These are phyloP conservation scores for Irpex sp. DNA, from an alignment of 1,284 basidiomycete species.

Conservation along the genomic window DNA sequence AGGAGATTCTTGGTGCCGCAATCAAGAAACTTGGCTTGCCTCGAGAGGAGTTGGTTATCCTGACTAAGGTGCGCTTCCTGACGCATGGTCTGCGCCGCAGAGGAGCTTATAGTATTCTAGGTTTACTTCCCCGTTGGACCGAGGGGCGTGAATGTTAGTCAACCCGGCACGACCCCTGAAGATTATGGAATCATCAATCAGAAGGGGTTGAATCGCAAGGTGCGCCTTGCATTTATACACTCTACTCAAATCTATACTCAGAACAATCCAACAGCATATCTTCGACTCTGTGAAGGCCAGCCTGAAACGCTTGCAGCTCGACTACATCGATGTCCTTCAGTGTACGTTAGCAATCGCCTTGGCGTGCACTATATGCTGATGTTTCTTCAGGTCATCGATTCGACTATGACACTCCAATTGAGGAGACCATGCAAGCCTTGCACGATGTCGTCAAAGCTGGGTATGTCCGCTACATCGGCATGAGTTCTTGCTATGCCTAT, in stretches of 20 bases:
- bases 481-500: constrained; percentile 37
- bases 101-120: too few species aligned
- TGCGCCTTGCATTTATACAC: too few species aligned
- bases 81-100: too few species aligned
- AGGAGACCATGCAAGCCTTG: constrained; percentile 24
- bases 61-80: constrained; percentile 41
- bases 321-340: constrained; percentile 25
- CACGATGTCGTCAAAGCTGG: constrained; percentile 22
- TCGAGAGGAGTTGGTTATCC: constrained; percentile 51
- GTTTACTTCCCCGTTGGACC: constrained; percentile 14
- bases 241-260: too few species aligned
- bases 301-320: constrained; percentile 31
- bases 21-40: constrained; percentile 52
- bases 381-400: constrained; percentile 22
- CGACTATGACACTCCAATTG: constrained; percentile 26
- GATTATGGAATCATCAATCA: constrained; percentile 34
- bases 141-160: constrained; percentile 35
- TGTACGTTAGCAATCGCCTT: constrained; percentile 13
- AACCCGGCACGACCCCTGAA: constrained; percentile 16
- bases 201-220: constrained; percentile 33
- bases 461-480: constrained; percentile 34
- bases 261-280: constrained; percentile 27
- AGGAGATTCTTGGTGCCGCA: constrained; percentile 56
- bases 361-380: too few species aligned
- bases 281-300: constrained; percentile 41